Conservation (phyloP, 2,329 filamentous ascomycete genomes). For the Hypoxylon sp. region DNA sequence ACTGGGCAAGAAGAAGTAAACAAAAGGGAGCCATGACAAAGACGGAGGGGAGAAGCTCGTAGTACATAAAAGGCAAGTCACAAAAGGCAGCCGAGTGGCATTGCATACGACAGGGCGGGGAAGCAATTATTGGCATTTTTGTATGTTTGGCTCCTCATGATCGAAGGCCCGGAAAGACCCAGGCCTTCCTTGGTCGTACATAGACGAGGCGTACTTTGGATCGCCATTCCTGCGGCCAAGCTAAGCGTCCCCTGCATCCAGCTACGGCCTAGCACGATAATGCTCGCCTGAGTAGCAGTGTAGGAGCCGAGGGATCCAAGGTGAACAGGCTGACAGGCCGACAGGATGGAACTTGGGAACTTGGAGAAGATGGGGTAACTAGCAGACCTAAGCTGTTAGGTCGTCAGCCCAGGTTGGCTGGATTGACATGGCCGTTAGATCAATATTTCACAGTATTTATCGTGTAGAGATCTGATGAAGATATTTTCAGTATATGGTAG, state of each 20-base stretch:
- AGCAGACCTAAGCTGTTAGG: too few relatives aligned
- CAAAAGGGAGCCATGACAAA: constrained; percentile 1
- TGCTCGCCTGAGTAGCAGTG: constrained; percentile 4
- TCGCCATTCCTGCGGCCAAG: constrained; percentile 21
- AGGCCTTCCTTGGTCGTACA: too few relatives aligned
- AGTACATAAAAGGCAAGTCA: constrained; percentile 25
- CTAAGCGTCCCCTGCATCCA: constrained; percentile 12
- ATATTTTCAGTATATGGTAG: background rate
- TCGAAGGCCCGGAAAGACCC: background rate
- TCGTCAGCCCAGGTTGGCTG: too few relatives aligned
- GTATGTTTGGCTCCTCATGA: constrained; percentile 19
- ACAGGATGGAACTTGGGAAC: background rate
- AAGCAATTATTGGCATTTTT: constrained; percentile 18
- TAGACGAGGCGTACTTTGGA: constrained; percentile 11
- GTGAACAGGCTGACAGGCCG: background rate
- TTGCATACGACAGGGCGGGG: constrained; percentile 30
- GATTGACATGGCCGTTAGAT: background rate
- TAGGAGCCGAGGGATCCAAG: background rate
- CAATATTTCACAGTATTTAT: background rate
- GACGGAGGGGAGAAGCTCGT: constrained; percentile 18
- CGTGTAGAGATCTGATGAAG: background rate
- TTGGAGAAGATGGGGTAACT: background rate
- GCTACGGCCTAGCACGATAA: background rate
- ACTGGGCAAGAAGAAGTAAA: background rate
- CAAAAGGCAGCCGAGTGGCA: constrained; percentile 19